phyloP scores from a whole-genome alignment of 176 grass and related monocot genomes.

The Cymbopogon citratus region DNA sequence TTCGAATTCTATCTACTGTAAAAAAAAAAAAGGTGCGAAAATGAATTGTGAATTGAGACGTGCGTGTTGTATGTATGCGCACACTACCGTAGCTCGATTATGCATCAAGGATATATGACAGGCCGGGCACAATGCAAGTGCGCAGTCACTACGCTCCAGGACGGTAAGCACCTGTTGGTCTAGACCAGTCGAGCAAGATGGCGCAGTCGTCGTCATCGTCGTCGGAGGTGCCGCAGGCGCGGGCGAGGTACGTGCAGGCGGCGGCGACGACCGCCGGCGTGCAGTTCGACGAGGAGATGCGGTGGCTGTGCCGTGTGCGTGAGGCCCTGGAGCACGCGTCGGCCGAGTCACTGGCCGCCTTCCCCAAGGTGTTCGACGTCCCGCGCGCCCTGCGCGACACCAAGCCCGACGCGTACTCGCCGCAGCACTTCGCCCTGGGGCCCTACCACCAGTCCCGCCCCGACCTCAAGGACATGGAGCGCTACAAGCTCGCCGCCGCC shows the following conservation, averaged over 20 bases:
- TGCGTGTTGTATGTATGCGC: background rate
- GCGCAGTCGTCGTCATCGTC: background rate
- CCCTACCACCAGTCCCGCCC: slow-evolving; percentile 58
- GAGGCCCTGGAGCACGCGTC: slow-evolving; percentile 27
- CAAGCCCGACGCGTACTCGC: slow-evolving; percentile 55
- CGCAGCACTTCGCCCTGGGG: slow-evolving; percentile 61
- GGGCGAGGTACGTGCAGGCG: background rate
- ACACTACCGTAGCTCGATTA: background rate
- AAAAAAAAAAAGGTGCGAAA: background rate
- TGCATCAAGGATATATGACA: background rate
- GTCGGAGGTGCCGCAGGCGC: background rate
- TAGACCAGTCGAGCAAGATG: background rate
- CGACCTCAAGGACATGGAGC: slow-evolving; percentile 76
- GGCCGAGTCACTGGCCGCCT: slow-evolving; percentile 18
- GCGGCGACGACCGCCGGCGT: slow-evolving; percentile 5
- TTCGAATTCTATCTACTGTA: background rate
- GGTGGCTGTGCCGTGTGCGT: slow-evolving; percentile 53
- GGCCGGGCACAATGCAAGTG: background rate
- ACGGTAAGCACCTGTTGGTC: background rate
- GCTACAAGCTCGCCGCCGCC: slow-evolving; percentile 74
- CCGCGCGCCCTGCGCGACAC: slow-evolving; percentile 38
- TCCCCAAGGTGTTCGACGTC: slow-evolving; percentile 55
- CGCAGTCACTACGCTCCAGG: background rate
- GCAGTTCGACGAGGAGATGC: slow-evolving; percentile 37
- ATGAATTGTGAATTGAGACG: background rate